These are phyloP conservation scores for Pseudopyricularia cyperi DNA, from an alignment of 2,329 filamentous ascomycete species.

Conservation along the genomic window DNA sequence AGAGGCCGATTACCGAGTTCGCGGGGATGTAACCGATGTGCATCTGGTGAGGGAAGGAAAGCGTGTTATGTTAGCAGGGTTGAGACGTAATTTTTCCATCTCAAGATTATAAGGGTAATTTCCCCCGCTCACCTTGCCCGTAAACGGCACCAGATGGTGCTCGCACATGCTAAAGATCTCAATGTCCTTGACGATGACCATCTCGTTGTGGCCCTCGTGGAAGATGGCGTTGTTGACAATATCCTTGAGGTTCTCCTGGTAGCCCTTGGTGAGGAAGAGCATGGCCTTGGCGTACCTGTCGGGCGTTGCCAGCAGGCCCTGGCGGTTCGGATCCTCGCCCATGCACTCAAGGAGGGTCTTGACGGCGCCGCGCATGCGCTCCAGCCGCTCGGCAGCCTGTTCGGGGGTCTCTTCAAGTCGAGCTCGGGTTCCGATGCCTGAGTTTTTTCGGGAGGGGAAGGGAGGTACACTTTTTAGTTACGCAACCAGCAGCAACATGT, in stretches of 20 bases:
- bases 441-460: neutral
- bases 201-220: constrained; percentile 90
- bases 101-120: no score
- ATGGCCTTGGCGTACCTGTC: constrained; percentile 89
- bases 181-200: constrained; percentile 97
- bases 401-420: constrained; percentile 43
- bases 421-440: constrained; percentile 51
- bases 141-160: constrained; percentile 94
- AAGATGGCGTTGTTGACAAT: constrained; percentile 93
- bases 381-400: constrained; percentile 36
- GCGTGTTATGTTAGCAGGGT: neutral
- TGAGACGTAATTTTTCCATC: neutral
- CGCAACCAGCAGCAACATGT: no score
- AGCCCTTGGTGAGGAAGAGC: constrained; percentile 92
- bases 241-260: constrained; percentile 84
- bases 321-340: constrained; percentile 53
- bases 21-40: constrained; percentile 97
- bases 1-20: constrained; percentile 84
- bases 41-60: constrained; percentile 57
- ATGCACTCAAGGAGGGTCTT: constrained; percentile 55
- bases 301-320: constrained; percentile 56
- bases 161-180: constrained; percentile 92
- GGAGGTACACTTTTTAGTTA: neutral
- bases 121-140: constrained; percentile 78
- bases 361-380: constrained; percentile 48